Base-by-base conservation (phyloP, 306 rosid genomes). In the Lablab purpureus region DNA sequence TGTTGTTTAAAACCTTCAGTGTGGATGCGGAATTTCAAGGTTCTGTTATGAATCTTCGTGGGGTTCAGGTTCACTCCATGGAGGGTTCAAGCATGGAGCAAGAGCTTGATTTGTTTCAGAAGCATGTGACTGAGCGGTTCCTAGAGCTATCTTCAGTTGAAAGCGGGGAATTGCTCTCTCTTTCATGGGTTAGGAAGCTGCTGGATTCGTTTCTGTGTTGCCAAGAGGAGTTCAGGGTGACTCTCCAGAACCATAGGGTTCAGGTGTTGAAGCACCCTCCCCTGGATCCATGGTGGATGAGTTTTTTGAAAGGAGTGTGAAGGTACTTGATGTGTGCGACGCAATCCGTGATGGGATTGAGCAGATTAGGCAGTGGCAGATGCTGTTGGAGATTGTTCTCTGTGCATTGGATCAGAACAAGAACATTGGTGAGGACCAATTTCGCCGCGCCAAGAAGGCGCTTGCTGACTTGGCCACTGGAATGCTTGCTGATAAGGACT, bases 281-380 rank as follows among this genome's bases (percentile, higher is more conserved):
- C 1, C 22, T 84, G 87, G 97, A 89, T 71, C 91, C n/a, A 30
- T 92, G 84, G 86, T 92, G 0, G 34, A 82, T n/a, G 99, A 92
- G 4, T 91, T 89, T 63, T 89, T 89, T 12, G 97, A 91, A 19
- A 81, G 99, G 56, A 89, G 90, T 78, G 88, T 92, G 60, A 94
- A 94, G 79, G 95, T 95, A 2, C 84, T 94, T 5, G 99, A 94
- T 71, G 91, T 94, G 6, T 94, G 99, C 69, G 91, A 94, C 67
- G 97, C 97, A 4, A 68, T 92, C 34, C 88, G 99, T 22, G 97
- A 94, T 72, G 99, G 99, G 54, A 77, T 92, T 71, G 97, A 94
- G 56, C 92, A 88, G 86, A 80, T 94, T 82, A 73, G 92, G 52
- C 97, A 91, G 60, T 94, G 97, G 97, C 87, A 88, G 82, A 92